A percentile compares a stretch with the other conserved stretches of the same genome.
Conservation (phyloP, 202 grass and related monocot species). For the Setaria viridis region DNA sequence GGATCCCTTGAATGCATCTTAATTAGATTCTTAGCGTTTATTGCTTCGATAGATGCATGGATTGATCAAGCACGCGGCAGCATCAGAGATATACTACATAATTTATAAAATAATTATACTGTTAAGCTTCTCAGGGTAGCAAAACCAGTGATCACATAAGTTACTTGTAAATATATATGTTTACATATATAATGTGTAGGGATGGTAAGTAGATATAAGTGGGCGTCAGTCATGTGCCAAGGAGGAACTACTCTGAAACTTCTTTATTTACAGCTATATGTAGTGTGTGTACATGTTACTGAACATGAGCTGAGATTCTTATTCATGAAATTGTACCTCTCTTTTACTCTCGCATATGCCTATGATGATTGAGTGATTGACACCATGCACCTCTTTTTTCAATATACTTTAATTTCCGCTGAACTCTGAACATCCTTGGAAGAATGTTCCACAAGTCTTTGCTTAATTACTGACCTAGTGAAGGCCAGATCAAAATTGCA, state of each 20-base stretch:
- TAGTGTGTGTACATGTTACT: neutral
- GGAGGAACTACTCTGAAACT: conserved; percentile 17
- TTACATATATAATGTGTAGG: conserved; percentile 34
- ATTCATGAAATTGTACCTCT: neutral
- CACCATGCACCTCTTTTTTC: neutral
- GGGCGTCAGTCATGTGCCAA: conserved; percentile 9
- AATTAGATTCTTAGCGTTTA: neutral
- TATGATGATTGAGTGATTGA: neutral
- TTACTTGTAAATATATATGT: conserved; percentile 58
- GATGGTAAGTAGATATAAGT: conserved; percentile 14
- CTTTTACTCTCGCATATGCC: neutral
- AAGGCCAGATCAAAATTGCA: no score
- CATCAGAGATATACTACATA: conserved; percentile 13
- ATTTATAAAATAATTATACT: conserved; percentile 34
- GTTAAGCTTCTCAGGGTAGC: conserved; percentile 12
- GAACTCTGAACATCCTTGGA: neutral
- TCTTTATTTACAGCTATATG: neutral
- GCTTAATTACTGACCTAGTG: neutral
- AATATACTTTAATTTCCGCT: neutral
- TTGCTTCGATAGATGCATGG: neutral
- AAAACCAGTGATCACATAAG: conserved; percentile 36
- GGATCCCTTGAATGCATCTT: conserved; percentile 50
- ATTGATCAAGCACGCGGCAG: neutral
- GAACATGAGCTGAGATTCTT: neutral
- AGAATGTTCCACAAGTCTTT: neutral